Conservation (phyloP, 139 green algal species). For the Eudorina sp. region DNA sequence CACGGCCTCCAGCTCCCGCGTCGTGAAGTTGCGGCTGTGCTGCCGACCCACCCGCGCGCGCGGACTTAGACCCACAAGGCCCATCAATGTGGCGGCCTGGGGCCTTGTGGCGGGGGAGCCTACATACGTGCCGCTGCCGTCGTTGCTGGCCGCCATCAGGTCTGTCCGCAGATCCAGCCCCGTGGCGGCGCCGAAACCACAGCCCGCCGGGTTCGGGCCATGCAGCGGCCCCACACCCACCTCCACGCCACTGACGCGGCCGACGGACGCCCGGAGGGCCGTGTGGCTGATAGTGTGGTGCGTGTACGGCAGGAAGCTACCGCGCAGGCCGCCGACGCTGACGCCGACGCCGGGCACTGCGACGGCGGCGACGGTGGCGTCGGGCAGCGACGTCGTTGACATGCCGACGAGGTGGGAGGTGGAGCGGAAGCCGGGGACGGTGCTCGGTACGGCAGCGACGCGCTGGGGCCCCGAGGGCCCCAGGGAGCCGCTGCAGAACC, state of each 20-base stretch:
- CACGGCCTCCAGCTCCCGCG: slow-evolving; percentile 32
- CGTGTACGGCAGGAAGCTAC: not conserved
- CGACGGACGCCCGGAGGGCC: not conserved
- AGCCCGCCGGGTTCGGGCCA: too few relatives aligned
- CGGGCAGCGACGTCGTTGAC: not conserved
- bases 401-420: not conserved
- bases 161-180: not conserved
- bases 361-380: not conserved
- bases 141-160: not conserved
- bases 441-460: not conserved
- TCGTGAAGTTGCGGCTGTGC: slow-evolving; percentile 39
- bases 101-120: not conserved
- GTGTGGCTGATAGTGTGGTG: not conserved
- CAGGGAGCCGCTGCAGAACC: not conserved
- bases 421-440: not conserved
- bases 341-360: not conserved
- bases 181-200: too few relatives aligned
- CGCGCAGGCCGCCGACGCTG: not conserved
- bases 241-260: not conserved
- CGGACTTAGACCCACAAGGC: not conserved
- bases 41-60: too few relatives aligned
- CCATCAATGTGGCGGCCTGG: not conserved
- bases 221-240: too few relatives aligned
- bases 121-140: not conserved
- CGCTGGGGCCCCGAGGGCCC: not conserved